phyloP scores from a whole-genome alignment of 2,329 filamentous ascomycete species.

The Raffaelea deltoideospora region DNA sequence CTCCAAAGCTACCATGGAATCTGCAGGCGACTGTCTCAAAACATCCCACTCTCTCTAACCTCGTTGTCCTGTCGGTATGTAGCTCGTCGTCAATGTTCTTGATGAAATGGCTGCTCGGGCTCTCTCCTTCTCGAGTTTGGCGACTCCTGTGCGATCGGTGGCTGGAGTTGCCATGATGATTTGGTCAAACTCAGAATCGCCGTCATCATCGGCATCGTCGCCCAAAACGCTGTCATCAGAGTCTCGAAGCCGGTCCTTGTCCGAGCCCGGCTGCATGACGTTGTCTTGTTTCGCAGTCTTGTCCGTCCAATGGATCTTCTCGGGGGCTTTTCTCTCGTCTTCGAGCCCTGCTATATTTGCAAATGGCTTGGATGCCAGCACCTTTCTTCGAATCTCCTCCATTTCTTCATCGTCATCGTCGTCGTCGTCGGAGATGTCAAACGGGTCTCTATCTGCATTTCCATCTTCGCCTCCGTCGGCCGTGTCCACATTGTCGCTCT shows the following conservation, averaged over 20 bases:
- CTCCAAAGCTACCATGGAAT: too few species aligned
- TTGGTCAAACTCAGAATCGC: conserved; percentile 74
- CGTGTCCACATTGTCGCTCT: conserved; percentile 28
- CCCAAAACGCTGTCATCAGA: conserved; percentile 5
- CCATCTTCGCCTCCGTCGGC: conserved; percentile 28
- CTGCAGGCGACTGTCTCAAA: too few species aligned
- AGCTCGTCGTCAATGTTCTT: conserved; percentile 34
- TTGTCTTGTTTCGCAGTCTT: conserved; percentile 37
- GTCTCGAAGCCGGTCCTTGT: conserved; percentile 25
- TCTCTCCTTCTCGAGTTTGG: conserved; percentile 40
- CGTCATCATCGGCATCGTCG: conserved; percentile 34
- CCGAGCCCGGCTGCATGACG: conserved; percentile 57
- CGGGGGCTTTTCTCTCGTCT: conserved; percentile 37
- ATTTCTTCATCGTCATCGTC: conserved; percentile 61
- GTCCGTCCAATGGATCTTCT: conserved; percentile 47
- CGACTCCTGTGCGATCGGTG: conserved; percentile 65
- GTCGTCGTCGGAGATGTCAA: conserved; percentile 64
- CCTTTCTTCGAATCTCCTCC: conserved; percentile 78
- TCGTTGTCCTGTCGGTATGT: conserved; percentile 33
- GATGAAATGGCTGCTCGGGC: conserved; percentile 30
- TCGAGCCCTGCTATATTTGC: conserved; percentile 34
- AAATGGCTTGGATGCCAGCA: conserved; percentile 87
- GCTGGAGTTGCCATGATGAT: conserved; percentile 86
- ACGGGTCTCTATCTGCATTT: conserved; percentile 43
- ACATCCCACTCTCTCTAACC: too few species aligned